These are phyloP conservation scores for Lentinula guzmanii DNA, from an alignment of 768 basidiomycete species.

Conservation along the genomic window DNA sequence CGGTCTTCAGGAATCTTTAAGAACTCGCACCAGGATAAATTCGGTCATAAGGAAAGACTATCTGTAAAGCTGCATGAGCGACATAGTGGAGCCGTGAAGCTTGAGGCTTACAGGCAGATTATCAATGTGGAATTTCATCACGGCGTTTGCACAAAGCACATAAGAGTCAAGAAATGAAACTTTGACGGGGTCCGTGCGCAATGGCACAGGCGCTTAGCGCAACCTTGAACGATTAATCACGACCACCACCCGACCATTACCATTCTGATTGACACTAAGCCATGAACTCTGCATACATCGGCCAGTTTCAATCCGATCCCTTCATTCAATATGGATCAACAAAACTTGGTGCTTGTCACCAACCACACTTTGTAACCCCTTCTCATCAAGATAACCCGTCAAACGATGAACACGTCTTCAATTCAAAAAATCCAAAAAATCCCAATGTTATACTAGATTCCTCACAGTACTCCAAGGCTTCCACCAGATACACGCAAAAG, in stretches of 20 bases:
- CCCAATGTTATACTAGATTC: background rate
- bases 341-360: background rate
- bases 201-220: background rate
- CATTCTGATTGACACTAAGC: background rate
- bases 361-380: background rate
- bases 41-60: constrained; percentile 89
- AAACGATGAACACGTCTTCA: background rate
- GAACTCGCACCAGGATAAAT: constrained; percentile 78
- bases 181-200: background rate
- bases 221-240: background rate
- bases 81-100: background rate
- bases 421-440: background rate
- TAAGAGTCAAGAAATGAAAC: background rate
- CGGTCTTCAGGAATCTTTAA: constrained; percentile 4
- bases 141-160: background rate
- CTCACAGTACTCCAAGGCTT: background rate
- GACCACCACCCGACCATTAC: background rate
- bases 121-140: constrained; percentile 81
- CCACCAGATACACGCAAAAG: background rate
- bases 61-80: constrained; percentile 32
- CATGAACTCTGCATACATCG: background rate
- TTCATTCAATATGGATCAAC: background rate
- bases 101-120: constrained; percentile 57
- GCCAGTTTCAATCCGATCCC: background rate
- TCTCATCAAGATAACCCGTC: background rate